Base-by-base conservation (phyloP, 495 filamentous ascomycete species). In the Aspergillus biplanus region DNA sequence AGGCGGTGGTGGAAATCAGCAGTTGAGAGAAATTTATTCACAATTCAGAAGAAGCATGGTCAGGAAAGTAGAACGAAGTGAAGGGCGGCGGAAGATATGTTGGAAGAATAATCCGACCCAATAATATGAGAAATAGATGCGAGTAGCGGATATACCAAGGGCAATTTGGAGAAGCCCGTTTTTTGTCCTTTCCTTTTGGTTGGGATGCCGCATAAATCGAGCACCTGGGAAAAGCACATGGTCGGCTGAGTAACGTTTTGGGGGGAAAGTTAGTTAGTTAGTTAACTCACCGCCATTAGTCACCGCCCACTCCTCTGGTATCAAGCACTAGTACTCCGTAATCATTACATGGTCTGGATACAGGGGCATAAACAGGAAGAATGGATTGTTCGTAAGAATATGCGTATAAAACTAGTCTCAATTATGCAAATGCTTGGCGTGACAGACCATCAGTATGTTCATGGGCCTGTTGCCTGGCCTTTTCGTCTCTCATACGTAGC, bases 391-490 rank as follows among this genome's bases (percentile, higher is more conserved):
- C 15, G 6, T 63, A 63, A 57, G 31, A 63, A 63, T 62, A 52
- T 60, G 52, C 47, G 39, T 35, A 13, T 68, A 68, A 66, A 21
- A 64, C 67, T 67, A 46, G 37, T n/a, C 42, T 65, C 52, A 59
- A 65, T 61, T 67, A 65, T 68, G 67, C 52, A 65, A 34, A 6
- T 33, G 39, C 50, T 62, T 46, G 52, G 50, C 56, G 62, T 13
- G 53, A 62, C 56, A 59, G 65, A 57, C 64, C n/a, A 31, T 46
- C 49, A 49, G 44, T 68, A 73, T 68, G 63, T 71, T 61, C 70
- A 65, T 65, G 47, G 61, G 49, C 58, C 70, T 33, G 58, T 62
- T 52, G 58, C 49, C 62, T 18, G 52, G 64, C 54, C 27, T 57
- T 35, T 31, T 67, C 62, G 48, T 64, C 61, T 64, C 65, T 67